Percentiles rank a stretch among this genome's conserved stretches.
Evolutionary conservation across 768 basidiomycete genomes (phyloP).

Genomic region (Tricholoma sp.): DNA sequence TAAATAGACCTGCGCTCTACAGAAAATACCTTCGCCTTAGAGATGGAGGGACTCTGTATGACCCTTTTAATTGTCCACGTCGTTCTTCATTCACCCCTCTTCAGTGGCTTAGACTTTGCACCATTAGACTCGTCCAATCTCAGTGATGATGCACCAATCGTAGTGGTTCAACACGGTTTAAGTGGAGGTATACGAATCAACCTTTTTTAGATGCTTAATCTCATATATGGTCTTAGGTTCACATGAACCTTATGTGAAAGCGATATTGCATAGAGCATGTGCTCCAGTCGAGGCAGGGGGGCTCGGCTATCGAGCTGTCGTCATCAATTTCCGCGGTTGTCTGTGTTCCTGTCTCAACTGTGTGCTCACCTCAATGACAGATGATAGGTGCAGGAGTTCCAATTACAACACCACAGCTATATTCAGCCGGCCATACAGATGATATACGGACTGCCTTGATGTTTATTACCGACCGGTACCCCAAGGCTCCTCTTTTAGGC

Average conservation of each 20-base stretch:
- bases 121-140: slow-evolving; percentile 36
- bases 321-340: slow-evolving; percentile 94
- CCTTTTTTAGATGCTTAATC: neutral
- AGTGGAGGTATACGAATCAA: slow-evolving; percentile 37
- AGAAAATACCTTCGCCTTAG: slow-evolving; percentile 45
- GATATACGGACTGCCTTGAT: slow-evolving; percentile 80
- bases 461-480: slow-evolving; percentile 68
- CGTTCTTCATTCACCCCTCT: slow-evolving; percentile 3
- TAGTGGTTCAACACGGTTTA: slow-evolving; percentile 55
- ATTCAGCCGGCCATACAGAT: slow-evolving; percentile 85
- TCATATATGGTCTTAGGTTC: slow-evolving; percentile 49
- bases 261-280: slow-evolving; percentile 71
- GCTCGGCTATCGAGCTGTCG: slow-evolving; percentile 83
- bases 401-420: slow-evolving; percentile 76
- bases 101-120: slow-evolving; percentile 64
- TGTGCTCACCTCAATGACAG: slow-evolving; percentile 9
- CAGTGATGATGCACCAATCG: slow-evolving; percentile 41
- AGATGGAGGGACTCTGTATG: slow-evolving; percentile 66
- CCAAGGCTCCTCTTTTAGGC: slow-evolving; percentile 77
- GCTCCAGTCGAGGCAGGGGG: slow-evolving; percentile 73
- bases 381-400: slow-evolving; percentile 75
- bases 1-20: neutral
- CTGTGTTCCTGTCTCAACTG: slow-evolving; percentile 26
- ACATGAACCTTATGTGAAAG: slow-evolving; percentile 86
- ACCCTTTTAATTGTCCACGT: neutral